Base-by-base conservation (phyloP, 495 filamentous ascomycete genomes). In the Bathelium albidoporum region DNA sequence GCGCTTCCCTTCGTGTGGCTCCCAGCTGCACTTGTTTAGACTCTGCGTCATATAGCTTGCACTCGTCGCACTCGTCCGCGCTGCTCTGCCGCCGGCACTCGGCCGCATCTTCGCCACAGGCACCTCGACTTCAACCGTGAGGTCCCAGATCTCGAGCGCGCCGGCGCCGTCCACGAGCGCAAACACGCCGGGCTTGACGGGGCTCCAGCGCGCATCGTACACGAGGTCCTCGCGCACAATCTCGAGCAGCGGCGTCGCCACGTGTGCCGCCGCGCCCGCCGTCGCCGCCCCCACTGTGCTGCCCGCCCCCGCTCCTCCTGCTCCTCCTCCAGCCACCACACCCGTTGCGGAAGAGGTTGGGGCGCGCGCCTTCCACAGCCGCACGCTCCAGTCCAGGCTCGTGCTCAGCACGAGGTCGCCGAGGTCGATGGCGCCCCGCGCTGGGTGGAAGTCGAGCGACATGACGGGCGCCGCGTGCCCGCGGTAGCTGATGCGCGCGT, bases 171-270 rank as follows among this genome's bases (percentile, higher is more conserved):
- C 94, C 28, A 97, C 94, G 14, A 91, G 82, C 16, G 89, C 89
- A 74, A 99, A 99, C 14, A 99, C 89, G 29, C 89, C 90, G 0
- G 94, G 94, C 68, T 90, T 88, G 66, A 90, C 82, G 0, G 94
- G 93, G 36, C 89, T 93, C 94, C 94, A 99, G 14, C 85, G 83
- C 0, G 91, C 91, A 75, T 96, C 93, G 75, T 97, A 99, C 45
- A 97, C 91, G 7, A 96, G 83, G 67, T 97, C 94, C 77, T 99
- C 94, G 32, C 95, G 87, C 34, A 85, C 85, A 68, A 97, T 88
- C 59, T 97, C 91, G 14, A 97, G 77, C 11, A 99, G 80, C 0
- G 95, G 95, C 1, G 82, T 73, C 20, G 90, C 81, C 14, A 65
- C 62, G 28, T 79, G 73, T 14, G 73, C 65, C 43, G 79, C 76